Conservation (phyloP, 257 asterid genomes). For the Nicotiana otophora region DNA sequence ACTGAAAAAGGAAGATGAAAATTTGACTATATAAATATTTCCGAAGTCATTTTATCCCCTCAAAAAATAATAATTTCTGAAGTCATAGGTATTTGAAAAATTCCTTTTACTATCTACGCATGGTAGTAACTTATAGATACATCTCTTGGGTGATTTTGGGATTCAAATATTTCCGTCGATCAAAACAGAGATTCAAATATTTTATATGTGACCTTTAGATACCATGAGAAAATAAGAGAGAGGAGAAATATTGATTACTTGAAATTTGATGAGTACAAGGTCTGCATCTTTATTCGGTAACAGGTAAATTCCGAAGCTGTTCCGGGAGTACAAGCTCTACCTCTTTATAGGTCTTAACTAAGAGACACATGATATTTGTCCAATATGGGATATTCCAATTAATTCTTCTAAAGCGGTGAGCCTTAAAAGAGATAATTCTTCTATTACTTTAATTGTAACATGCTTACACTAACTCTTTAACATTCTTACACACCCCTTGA, state of each 20-base stretch:
- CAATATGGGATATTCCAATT: neutral
- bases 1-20: neutral
- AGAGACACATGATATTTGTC: neutral
- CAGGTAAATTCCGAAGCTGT: neutral
- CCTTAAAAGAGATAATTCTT: neutral
- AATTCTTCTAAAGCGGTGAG: neutral
- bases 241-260: neutral
- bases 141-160: neutral
- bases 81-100: slow-evolving; percentile 3
- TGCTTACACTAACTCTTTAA: neutral
- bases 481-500: neutral
- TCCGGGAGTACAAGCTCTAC: neutral
- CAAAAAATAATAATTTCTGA: neutral
- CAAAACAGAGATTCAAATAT: neutral
- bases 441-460: neutral
- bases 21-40: neutral
- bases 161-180: neutral
- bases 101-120: neutral
- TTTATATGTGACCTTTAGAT: neutral
- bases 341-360: neutral
- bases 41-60: neutral
- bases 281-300: neutral
- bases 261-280: neutral
- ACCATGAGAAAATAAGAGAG: neutral
- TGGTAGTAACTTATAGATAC: neutral